phyloP scores from a whole-genome alignment of 257 asterid species.

The Leptodermis oblonga region DNA sequence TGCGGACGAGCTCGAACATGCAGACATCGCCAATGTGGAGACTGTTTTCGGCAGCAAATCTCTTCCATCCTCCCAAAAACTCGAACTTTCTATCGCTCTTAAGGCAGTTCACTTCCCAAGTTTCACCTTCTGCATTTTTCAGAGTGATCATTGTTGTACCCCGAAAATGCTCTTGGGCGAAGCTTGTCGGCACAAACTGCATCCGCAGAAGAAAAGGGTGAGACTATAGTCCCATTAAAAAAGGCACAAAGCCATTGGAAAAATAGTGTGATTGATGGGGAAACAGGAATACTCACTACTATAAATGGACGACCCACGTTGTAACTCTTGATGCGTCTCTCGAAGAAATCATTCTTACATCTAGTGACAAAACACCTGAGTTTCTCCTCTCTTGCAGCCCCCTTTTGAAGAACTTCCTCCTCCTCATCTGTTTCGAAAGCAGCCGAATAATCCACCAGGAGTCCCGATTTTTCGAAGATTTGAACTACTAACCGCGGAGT shows the following conservation, averaged over 20 bases:
- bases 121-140: conserved; percentile 6
- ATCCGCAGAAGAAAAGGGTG: too few species aligned
- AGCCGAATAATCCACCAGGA: background rate
- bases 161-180: background rate
- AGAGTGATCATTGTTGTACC: conserved; percentile 1
- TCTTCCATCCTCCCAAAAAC: conserved; percentile 21
- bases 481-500: background rate
- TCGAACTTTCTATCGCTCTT: background rate
- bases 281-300: conserved; percentile 14
- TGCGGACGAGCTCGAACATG: conserved; percentile 18
- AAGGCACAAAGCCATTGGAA: too few species aligned
- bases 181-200: conserved; percentile 10
- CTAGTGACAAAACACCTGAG: background rate
- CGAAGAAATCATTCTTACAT: conserved; percentile 5
- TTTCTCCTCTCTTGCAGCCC: background rate
- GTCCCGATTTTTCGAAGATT: conserved; percentile 1
- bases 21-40: conserved; percentile 23
- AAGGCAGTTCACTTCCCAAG: conserved; percentile 16
- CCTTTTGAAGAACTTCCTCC: too few species aligned
- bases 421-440: background rate
- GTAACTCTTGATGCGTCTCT: conserved; percentile 10
- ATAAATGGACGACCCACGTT: conserved; percentile 1
- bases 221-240: too few species aligned
- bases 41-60: conserved; percentile 10
- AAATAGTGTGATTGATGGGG: background rate